Conservation (phyloP, 352 stramenopile species). For the Phytophthora pluvialis region DNA sequence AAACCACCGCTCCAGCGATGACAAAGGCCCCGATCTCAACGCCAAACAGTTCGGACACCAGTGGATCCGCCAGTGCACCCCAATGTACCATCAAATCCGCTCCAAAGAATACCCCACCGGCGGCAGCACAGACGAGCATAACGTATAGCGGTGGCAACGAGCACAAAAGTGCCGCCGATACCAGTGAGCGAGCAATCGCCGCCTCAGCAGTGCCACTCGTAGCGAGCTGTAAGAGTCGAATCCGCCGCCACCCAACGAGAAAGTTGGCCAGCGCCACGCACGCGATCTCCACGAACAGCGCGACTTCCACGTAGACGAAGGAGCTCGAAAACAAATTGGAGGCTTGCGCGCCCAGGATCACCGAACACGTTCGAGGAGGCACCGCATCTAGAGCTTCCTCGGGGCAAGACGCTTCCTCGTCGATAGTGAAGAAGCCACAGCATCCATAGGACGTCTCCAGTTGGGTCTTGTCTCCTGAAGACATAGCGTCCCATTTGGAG, state of each 20-base stretch:
- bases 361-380: slow-evolving; percentile 47
- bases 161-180: slow-evolving; percentile 44
- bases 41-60: slow-evolving; percentile 48
- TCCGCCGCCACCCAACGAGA: slow-evolving; percentile 54
- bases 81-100: slow-evolving; percentile 50
- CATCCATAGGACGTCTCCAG: slow-evolving; percentile 54
- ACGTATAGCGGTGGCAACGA: slow-evolving; percentile 47
- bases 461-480: slow-evolving; percentile 24
- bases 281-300: slow-evolving; percentile 44
- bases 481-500: slow-evolving; percentile 40
- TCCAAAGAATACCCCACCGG: slow-evolving; percentile 40
- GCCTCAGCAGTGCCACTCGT: slow-evolving; percentile 17
- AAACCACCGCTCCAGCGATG: slow-evolving; percentile 16
- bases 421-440: slow-evolving; percentile 53
- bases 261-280: slow-evolving; percentile 51
- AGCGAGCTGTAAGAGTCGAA: slow-evolving; percentile 51
- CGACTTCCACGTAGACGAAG: slow-evolving; percentile 43
- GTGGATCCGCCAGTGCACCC: slow-evolving; percentile 40
- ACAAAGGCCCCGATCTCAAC: slow-evolving; percentile 44
- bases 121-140: slow-evolving; percentile 32
- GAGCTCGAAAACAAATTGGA: slow-evolving; percentile 42
- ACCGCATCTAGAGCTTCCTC: slow-evolving; percentile 54
- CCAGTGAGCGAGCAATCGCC: slow-evolving; percentile 39
- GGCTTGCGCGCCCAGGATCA: slow-evolving; percentile 34
- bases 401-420: slow-evolving; percentile 44